phyloP scores from a whole-genome alignment of 2,329 filamentous ascomycete genomes.

The Trichoderma hamatum region DNA sequence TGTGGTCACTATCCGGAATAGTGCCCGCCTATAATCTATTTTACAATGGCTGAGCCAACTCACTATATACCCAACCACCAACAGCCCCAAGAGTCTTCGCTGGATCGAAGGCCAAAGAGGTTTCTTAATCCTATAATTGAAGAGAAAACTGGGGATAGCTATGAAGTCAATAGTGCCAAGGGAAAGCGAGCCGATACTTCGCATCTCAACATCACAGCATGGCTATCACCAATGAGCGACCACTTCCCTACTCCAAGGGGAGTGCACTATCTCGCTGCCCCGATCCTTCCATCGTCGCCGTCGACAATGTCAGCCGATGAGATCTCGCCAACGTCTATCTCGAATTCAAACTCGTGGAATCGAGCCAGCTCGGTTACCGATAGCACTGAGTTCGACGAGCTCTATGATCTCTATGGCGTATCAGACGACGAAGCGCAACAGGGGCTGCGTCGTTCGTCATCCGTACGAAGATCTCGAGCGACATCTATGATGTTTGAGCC shows the following conservation, averaged over 20 bases:
- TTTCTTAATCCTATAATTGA: slow-evolving; percentile 69
- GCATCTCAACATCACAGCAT: slow-evolving; percentile 58
- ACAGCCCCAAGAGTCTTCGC: slow-evolving; percentile 56
- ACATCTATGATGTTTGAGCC: slow-evolving; percentile 38
- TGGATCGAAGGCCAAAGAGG: slow-evolving; percentile 56
- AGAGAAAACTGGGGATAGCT: slow-evolving; percentile 51
- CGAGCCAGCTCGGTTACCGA: slow-evolving; percentile 65
- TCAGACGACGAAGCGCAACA: slow-evolving; percentile 53
- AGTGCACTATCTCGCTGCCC: slow-evolving; percentile 64
- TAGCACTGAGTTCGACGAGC: slow-evolving; percentile 77
- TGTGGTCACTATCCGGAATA: slow-evolving; percentile 37
- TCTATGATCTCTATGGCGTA: slow-evolving; percentile 85
- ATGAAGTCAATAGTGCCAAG: slow-evolving; percentile 30
- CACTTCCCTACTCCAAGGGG: slow-evolving; percentile 75
- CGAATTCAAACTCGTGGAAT: slow-evolving; percentile 64
- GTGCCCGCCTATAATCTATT: slow-evolving; percentile 35
- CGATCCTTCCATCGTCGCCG: slow-evolving; percentile 64
- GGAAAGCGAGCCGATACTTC: slow-evolving; percentile 39
- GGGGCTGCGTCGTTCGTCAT: slow-evolving; percentile 35
- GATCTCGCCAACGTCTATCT: slow-evolving; percentile 58
- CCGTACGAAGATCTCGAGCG: slow-evolving; percentile 47
- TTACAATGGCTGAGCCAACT: slow-evolving; percentile 52
- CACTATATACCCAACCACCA: slow-evolving; percentile 38
- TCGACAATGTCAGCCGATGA: slow-evolving; percentile 57
- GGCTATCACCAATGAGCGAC: slow-evolving; percentile 62